These are phyloP conservation scores for Moesziomyces globuligerus DNA, from an alignment of 1,284 basidiomycete species.

Conservation along the genomic window DNA sequence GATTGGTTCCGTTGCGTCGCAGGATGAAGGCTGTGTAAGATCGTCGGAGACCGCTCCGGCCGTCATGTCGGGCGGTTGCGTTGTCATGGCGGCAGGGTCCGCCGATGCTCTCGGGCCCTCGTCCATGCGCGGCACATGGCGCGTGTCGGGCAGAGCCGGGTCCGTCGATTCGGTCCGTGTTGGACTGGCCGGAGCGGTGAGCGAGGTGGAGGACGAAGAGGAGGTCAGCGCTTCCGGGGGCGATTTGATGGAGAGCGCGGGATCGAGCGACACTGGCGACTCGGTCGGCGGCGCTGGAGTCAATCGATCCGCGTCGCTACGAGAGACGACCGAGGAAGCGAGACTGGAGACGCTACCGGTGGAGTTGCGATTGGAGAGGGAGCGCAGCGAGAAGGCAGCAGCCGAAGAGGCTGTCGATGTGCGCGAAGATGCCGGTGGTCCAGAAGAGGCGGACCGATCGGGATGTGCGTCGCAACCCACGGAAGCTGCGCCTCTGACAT, in stretches of 20 bases:
- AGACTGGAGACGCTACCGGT: conserved; percentile 49
- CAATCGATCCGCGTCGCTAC: conserved; percentile 25
- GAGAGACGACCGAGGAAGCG: conserved; percentile 26
- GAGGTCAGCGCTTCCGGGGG: conserved; percentile 3
- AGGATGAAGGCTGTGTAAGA: no score
- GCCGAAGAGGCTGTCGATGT: conserved; percentile 50
- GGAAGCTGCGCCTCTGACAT: background rate
- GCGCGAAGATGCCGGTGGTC: conserved; percentile 33
- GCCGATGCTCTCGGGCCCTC: background rate
- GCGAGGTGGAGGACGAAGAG: conserved; percentile 20
- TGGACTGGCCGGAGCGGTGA: conserved; percentile 29
- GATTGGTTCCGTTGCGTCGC: background rate
- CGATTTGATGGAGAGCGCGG: conserved; percentile 5
- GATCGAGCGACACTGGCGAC: conserved; percentile 10
- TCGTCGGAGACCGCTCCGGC: no score
- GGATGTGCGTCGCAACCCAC: background rate
- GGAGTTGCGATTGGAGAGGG: conserved; percentile 54
- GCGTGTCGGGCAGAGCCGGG: background rate
- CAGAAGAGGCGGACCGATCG: conserved; percentile 9
- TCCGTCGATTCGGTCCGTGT: background rate
- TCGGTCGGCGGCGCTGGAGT: conserved; percentile 10
- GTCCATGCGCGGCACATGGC: conserved; percentile 1
- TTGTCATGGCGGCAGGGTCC: background rate
- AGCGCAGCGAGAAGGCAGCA: conserved; percentile 53
- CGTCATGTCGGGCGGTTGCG: no score